Evolutionary conservation across 164 flowering plant species (phyloP), one percentile per base, ranked within the genome.

Genomic region (Warburgia ugandensis): DNA sequence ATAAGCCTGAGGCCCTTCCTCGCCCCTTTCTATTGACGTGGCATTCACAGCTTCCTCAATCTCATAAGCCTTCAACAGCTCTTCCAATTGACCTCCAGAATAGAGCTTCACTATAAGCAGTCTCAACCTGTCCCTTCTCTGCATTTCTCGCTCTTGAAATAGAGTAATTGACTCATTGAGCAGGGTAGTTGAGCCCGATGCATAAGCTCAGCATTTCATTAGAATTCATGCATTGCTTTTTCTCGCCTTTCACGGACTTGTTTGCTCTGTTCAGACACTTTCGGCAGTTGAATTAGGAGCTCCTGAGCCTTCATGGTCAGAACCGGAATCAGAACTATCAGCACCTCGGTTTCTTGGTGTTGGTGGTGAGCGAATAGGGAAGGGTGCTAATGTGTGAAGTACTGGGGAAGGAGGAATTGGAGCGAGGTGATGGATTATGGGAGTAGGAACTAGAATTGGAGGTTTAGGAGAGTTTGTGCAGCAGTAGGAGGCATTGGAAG

Each of bases 121-220:
- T 54, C 94, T 61, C 66, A 92, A 45, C 51, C 97, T 71, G 27
- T 86, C 99, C 31, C 99, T 66, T 37, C 99, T 71, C 59, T 92
- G 97, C 99, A 92, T 92, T 65, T 92, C 97, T 37, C 91, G 62
- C 67, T 88, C 99, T 13, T 94, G 97, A 55, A 92, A 92, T 21
- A 88, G 73, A 7, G 99, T 92, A 19, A 88, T 73, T 3, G 96
- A 96, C 50, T 92, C 99, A 27, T 81, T 86, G 37, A 92, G 89
- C 33, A 78, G 73, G 11, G 99, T 92, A 21, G 99, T 96, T 22
- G 88, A 95, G 0, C 97, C 95, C 6, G 86, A 63, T 25, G 97
- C 99, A 64, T 81, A 70, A 49, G 95, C 95, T 21, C 92, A 80
- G 2, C 94, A 74, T 74, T 82, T 88, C 81, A 84, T 75, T 68